Conservation (phyloP, 306 rosid genomes). For the Myrica gale region DNA sequence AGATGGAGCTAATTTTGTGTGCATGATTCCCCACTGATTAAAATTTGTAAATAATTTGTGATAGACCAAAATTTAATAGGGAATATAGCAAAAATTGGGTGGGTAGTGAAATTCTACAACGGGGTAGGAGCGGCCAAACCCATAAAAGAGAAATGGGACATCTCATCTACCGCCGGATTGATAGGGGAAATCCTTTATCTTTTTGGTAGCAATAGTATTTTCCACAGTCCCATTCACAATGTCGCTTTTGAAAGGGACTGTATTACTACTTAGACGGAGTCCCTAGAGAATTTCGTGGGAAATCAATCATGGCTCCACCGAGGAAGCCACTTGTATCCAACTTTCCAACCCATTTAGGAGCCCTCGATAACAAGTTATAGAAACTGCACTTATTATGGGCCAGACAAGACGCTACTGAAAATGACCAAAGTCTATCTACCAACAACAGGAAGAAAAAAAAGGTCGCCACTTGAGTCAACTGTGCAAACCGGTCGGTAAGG, state of each 20-base stretch:
- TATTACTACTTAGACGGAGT: not conserved
- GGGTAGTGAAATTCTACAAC: not conserved
- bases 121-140: not conserved
- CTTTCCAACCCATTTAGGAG: not conserved
- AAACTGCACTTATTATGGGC: not conserved
- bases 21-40: not conserved
- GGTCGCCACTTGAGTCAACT: not conserved
- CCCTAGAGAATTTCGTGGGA: not conserved
- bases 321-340: not conserved
- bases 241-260: slow-evolving; percentile 30
- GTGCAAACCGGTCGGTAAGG: not conserved
- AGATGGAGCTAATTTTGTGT: not conserved
- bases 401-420: not conserved
- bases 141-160: slow-evolving; percentile 11
- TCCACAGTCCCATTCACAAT: slow-evolving; percentile 31
- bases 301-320: not conserved
- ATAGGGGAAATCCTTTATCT: slow-evolving; percentile 20
- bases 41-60: not conserved
- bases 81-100: not conserved
- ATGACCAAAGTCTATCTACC: not conserved
- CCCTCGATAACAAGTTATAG: not conserved
- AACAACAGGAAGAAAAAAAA: no score
- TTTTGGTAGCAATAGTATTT: slow-evolving; percentile 13
- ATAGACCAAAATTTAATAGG: not conserved
- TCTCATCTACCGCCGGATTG: slow-evolving; percentile 39